Base-by-base conservation (phyloP, 306 rosid genomes). In the Medicago ruthenica region DNA sequence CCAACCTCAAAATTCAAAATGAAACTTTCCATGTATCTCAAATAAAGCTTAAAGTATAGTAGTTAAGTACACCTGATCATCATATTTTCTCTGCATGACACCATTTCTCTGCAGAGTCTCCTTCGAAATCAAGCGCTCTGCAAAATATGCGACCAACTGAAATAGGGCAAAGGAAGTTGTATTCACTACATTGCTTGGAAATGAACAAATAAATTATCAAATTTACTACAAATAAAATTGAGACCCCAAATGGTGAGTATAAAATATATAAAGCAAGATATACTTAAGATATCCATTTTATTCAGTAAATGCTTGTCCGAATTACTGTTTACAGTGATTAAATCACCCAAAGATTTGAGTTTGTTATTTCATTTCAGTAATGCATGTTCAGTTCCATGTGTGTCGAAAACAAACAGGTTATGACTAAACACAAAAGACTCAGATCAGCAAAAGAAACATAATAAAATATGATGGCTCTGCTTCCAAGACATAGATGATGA, bases 141-240 rank as follows among this genome's bases (percentile, higher is more conserved):
- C 75, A 81, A 95, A 86, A 83, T 92, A 95, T 40, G 68, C 85
- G 14, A 87, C 42, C 83, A 95, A 67, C 98, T 95, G 96, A 85
- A 88, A 86, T 47, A 82, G 76, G 39, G 68, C 3, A 81, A 81
- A 80, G 3, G 34, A 64, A 45, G 53, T 63, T 69, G 36, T 6
- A 54, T 66, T 85, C 63, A 84, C 55, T 67, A 68, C 37, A 61
- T 42, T 64, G 79, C 68, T 55, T 10, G 51, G 17, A 62, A 51
- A 60, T 39, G 55, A 78, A 75, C 53, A 53, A 63, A 78, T 24
- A 67, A n/a, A 67, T 41, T 57, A 76, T 67, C 44, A 84, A 81
- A 59, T 4, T 47, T n/a, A 55, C 44, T 1, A 27, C n/a, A 40
- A 50, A 36, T 9, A 62, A 16, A 48, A 48, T 67, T 62, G 48